These are phyloP conservation scores for Stephania yunnanensis DNA, from an alignment of 164 flowering plant species.

Conservation along the genomic window DNA sequence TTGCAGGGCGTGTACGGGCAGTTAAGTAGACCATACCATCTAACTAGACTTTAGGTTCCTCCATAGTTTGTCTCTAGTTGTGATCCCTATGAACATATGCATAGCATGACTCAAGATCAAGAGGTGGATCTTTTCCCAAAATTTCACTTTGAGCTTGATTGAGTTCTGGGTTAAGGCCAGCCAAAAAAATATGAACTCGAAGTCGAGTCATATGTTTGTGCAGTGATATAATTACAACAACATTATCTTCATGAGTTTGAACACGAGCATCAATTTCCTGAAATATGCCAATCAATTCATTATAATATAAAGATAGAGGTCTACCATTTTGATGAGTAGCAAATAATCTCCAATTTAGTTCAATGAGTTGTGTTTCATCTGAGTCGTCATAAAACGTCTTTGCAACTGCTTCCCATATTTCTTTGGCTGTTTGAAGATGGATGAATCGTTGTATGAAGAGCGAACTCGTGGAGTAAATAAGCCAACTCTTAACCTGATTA, in stretches of 20 bases:
- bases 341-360: slow-evolving; percentile 1
- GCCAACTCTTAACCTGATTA: not conserved
- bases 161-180: not conserved
- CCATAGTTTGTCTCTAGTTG: not conserved
- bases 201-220: not conserved
- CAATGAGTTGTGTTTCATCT: slow-evolving; percentile 3
- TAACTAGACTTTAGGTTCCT: not conserved
- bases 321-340: not conserved
- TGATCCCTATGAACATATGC: not conserved
- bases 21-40: no score
- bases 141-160: slow-evolving; percentile 1
- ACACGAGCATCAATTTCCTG: slow-evolving; percentile 4
- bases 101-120: not conserved
- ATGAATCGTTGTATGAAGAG: slow-evolving; percentile 1
- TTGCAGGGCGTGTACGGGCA: no score
- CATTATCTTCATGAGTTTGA: not conserved
- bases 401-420: slow-evolving; percentile 3
- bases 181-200: slow-evolving; percentile 2
- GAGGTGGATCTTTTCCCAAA: not conserved
- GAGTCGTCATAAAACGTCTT: not conserved
- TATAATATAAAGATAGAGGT: slow-evolving; percentile 1
- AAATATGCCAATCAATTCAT: slow-evolving; percentile 1
- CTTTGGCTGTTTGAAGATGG: slow-evolving; percentile 5
- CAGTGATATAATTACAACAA: not conserved
- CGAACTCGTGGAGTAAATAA: slow-evolving; percentile 1